Conservation (phyloP, 148 eudicot genomes). For the Linanthus parryae region DNA sequence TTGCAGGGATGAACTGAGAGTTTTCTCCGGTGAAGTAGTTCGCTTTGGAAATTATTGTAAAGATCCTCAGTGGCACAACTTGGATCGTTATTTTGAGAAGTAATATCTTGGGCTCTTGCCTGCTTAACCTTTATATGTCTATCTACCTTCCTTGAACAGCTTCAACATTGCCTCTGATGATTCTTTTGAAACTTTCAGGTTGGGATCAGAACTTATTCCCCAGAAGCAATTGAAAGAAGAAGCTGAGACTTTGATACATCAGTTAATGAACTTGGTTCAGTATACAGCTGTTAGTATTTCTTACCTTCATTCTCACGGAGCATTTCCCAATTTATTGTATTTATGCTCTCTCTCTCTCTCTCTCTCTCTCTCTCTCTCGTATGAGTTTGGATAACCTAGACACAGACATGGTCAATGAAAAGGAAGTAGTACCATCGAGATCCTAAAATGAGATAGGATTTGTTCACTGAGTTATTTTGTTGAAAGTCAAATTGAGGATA, state of each 20-base stretch:
- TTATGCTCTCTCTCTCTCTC: background rate
- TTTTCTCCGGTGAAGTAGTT: slow-evolving; percentile 87
- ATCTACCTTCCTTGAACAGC: background rate
- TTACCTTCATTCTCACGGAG: slow-evolving; percentile 4
- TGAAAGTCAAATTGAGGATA: no score
- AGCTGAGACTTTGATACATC: slow-evolving; percentile 64
- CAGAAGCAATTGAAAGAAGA: slow-evolving; percentile 77
- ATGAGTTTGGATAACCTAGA: slow-evolving; percentile 2
- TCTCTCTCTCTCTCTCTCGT: slow-evolving; percentile 1
- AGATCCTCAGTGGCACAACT: slow-evolving; percentile 98
- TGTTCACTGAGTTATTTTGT: no score
- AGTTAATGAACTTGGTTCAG: slow-evolving; percentile 71
- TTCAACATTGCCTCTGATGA: background rate
- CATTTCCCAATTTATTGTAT: background rate
- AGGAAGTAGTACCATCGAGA: no score
- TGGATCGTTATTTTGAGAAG: slow-evolving; percentile 97
- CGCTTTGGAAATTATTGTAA: slow-evolving; percentile 98
- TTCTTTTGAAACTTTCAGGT: slow-evolving; percentile 5
- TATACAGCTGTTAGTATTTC: slow-evolving; percentile 79
- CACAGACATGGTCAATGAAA: background rate
- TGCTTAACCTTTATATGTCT: slow-evolving; percentile 8
- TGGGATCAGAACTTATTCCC: slow-evolving; percentile 66
- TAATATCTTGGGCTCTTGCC: slow-evolving; percentile 21
- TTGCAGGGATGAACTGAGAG: slow-evolving; percentile 81
- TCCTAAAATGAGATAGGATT: no score